Evolutionary conservation across 345 rosid species (phyloP).

Genomic region (Boechera divaricarpa): DNA sequence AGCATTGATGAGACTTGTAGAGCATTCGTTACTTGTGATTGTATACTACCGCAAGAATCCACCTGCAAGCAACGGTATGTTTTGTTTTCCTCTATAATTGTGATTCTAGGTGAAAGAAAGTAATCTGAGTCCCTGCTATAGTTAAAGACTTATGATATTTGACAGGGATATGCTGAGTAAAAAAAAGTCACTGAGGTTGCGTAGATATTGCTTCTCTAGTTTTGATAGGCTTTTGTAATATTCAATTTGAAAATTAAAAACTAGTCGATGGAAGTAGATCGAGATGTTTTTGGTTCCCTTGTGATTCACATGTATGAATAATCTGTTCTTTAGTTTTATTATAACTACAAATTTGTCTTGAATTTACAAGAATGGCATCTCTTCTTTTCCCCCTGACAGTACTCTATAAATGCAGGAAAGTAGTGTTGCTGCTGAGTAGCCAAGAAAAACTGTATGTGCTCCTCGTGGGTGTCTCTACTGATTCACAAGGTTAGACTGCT

Average conservation of each 20-base stretch:
- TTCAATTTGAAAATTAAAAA: constrained; percentile 11
- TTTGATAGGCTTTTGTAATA: constrained; percentile 18
- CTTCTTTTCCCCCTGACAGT: constrained; percentile 33
- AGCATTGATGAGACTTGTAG: constrained; percentile 64
- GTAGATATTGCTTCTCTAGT: constrained; percentile 13
- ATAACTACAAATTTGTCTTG: not conserved
- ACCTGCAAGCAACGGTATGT: constrained; percentile 61
- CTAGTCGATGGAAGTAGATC: constrained; percentile 6
- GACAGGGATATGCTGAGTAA: constrained; percentile 16
- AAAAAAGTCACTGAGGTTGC: constrained; percentile 3
- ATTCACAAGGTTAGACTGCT: constrained; percentile 71
- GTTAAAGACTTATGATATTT: constrained; percentile 20
- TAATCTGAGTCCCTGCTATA: constrained; percentile 22
- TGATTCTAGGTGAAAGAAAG: constrained; percentile 29
- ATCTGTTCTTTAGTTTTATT: not conserved
- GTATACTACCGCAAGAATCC: constrained; percentile 70
- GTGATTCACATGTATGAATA: not conserved
- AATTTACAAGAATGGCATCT: constrained; percentile 9
- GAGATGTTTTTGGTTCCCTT: constrained; percentile 17
- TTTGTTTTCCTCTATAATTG: constrained; percentile 23
- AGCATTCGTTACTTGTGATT: constrained; percentile 63
- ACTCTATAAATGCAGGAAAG: constrained; percentile 67
- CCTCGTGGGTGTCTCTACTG: constrained; percentile 61
- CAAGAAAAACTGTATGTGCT: constrained; percentile 70
- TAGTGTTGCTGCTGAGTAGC: constrained; percentile 72